phyloP scores from a whole-genome alignment of 179 eudicot species.

The Silene vulgaris region DNA sequence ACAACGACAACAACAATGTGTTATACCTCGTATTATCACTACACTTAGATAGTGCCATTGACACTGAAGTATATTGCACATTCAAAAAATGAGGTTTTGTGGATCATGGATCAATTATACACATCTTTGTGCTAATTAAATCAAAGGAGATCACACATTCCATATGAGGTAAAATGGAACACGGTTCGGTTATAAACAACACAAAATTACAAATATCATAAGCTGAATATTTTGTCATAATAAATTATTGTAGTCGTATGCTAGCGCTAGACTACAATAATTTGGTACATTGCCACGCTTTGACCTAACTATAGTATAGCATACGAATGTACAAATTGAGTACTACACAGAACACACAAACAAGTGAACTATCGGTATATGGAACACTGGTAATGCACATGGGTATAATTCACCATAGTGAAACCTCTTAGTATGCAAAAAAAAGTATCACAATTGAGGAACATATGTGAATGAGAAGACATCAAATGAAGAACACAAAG shows the following conservation, averaged over 20 bases:
- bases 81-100: not conserved
- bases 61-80: not conserved
- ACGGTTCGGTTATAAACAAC: no score
- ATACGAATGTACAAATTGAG: not conserved
- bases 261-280: not conserved
- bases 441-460: not conserved
- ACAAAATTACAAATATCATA: not conserved
- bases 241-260: no score
- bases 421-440: not conserved
- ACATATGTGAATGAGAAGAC: not conserved
- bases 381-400: constrained; percentile 3
- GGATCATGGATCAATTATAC: not conserved
- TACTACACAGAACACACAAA: not conserved
- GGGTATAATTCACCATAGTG: not conserved
- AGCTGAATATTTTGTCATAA: not conserved
- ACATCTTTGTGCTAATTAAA: not conserved
- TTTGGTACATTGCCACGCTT: not conserved
- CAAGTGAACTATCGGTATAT: not conserved
- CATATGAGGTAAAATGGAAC: no score
- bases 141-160: not conserved
- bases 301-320: not conserved
- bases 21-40: not conserved
- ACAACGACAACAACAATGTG: constrained; percentile 3
- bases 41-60: not conserved
- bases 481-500: constrained; percentile 3